phyloP scores from a whole-genome alignment of 1,139 yeast genomes.

The Sugiyamaella novakii region DNA sequence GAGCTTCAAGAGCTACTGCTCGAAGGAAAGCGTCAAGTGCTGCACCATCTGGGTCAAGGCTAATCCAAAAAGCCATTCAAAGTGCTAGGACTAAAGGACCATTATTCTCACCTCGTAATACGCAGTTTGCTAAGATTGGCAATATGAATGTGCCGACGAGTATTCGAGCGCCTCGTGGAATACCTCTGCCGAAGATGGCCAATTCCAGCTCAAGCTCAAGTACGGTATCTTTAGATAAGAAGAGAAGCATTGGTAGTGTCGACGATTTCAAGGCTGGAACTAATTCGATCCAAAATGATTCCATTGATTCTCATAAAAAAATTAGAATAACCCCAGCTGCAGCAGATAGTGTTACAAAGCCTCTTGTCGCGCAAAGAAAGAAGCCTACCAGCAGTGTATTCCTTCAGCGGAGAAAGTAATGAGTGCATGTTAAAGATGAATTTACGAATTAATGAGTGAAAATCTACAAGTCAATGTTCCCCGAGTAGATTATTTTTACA shows the following conservation, averaged over 20 bases:
- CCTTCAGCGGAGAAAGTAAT: conserved; percentile 11
- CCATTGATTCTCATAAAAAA: conserved; percentile 7
- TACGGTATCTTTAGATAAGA: neutral
- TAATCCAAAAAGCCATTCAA: conserved; percentile 31
- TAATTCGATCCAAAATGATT: neutral
- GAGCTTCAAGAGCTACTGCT: conserved; percentile 26
- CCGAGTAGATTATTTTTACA: no score
- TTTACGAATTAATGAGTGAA: conserved; percentile 3
- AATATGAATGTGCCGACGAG: conserved; percentile 2
- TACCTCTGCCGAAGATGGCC: neutral
- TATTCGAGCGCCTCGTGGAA: conserved; percentile 10
- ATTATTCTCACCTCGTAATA: conserved; percentile 32
- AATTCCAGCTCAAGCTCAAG: neutral
- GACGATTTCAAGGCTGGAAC: neutral
- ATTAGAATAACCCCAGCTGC: neutral
- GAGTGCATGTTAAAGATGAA: conserved; percentile 4
- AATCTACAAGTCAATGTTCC: no score
- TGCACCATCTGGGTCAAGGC: conserved; percentile 30
- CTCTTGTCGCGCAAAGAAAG: conserved; percentile 4
- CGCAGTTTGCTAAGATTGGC: conserved; percentile 27
- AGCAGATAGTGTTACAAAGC: neutral
- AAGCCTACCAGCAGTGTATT: conserved; percentile 7
- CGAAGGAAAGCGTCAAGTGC: conserved; percentile 22
- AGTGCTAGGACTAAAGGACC: conserved; percentile 33
- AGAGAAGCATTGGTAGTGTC: neutral